A percentile compares a stretch with the other conserved stretches of the same genome.
phyloP scores from a whole-genome alignment of 108 stramenopile genomes.

The Nitzschia sp. region DNA sequence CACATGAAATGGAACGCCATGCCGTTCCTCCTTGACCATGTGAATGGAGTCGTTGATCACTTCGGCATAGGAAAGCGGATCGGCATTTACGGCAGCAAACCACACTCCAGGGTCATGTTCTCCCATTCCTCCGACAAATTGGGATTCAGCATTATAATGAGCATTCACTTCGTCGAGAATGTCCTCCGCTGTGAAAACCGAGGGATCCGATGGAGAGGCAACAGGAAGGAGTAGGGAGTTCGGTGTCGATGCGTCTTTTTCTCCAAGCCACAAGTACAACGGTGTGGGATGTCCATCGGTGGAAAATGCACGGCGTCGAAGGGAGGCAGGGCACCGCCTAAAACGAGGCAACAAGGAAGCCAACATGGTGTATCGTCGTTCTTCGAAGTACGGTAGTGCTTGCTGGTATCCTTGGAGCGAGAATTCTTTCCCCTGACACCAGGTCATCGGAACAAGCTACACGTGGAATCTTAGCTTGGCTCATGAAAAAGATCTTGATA shows the following conservation, averaged over 20 bases:
- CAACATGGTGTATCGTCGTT: too few species aligned
- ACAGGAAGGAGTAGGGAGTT: constrained; percentile 3
- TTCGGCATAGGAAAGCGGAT: constrained; percentile 16
- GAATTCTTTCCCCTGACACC: too few species aligned
- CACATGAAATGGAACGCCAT: constrained; percentile 35
- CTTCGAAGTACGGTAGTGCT: too few species aligned
- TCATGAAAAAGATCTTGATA: too few species aligned
- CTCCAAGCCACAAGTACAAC: constrained; percentile 14
- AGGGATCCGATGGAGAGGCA: not conserved
- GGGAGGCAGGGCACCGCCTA: not conserved
- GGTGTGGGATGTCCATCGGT: not conserved
- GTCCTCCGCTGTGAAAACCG: constrained; percentile 2
- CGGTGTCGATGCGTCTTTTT: not conserved
- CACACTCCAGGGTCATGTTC: constrained; percentile 42
- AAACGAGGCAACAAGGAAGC: too few species aligned
- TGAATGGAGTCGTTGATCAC: constrained; percentile 18
- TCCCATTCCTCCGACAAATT: constrained; percentile 52
- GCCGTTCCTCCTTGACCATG: constrained; percentile 31
- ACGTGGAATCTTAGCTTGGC: too few species aligned
- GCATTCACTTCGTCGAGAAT: constrained; percentile 6
- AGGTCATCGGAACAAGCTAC: too few species aligned
- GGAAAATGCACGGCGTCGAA: not conserved
- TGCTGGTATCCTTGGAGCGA: too few species aligned
- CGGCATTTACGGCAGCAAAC: constrained; percentile 11
- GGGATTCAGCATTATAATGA: constrained; percentile 23